Base-by-base conservation (phyloP, 192 early-diverging fungal genomes). In the Coemansia sp. region DNA sequence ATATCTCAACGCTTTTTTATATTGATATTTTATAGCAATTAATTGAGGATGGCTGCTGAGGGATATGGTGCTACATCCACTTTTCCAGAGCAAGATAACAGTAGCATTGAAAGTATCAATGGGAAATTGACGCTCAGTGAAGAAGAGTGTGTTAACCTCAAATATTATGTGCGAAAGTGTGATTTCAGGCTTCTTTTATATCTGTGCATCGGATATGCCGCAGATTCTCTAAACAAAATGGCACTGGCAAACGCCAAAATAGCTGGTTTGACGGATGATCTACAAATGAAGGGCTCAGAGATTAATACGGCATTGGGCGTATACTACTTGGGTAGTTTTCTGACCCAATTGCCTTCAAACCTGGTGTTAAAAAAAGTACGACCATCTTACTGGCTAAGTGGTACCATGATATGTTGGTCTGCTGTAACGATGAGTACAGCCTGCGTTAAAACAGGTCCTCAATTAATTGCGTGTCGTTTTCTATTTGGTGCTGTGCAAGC, bases 161-260 rank as follows among this genome's bases (percentile, higher is more conserved):
- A n/a, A 7, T 63, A 66, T 0, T 81, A 75, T 55, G 53, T 72
- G n/a, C 31, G 64, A 30, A 81, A 81, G 32, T 81, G 78, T 67
- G 78, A 81, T 67, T 67, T 69, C 30, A 72, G 68, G 1, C 57
- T 81, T 23, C 70, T 81, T 42, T 23, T 72, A 22, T 75, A 67
- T 29, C 56, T 81, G 23, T 81, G 78, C 52, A 30, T 69, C 11
- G 78, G 78, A 19, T 81, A 81, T 59, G 78, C 69, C 11, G 22
- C 67, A 6, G 72, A 75, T 61, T 72, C 72, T 21, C 53, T 81
- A 22, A 81, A 75, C 73, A 81, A 81, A 51, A 81, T 81, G 78
- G 66, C 78, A 11, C 61, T 75, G 22, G 56, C 73, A 5, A 72
- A 75, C 36, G 80, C 75, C 64, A 77, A 77, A 27, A 52, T 82